Evolutionary conservation across 2,329 filamentous ascomycete genomes (phyloP).

Genomic region (Talaromyces sp.): DNA sequence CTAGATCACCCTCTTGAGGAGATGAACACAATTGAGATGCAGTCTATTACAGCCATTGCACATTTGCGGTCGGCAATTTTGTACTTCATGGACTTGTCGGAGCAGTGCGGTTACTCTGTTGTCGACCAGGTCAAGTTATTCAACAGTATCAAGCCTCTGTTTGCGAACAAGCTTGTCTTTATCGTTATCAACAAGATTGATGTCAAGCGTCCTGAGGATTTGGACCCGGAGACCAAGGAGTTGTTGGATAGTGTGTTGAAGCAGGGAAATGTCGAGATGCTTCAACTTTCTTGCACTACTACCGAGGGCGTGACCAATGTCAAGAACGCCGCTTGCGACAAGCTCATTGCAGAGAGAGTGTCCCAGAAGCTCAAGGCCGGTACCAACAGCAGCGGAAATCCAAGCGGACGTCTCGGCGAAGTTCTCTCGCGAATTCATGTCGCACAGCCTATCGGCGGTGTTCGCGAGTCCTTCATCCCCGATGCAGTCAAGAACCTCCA

Average conservation of each 20-base stretch:
- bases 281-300: constrained; percentile 92
- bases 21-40: constrained; percentile 99
- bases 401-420: constrained; percentile 79
- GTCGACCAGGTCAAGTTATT: constrained; percentile 91
- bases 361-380: constrained; percentile 91
- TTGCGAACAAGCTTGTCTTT: constrained; percentile 96
- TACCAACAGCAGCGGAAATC: constrained; percentile 71
- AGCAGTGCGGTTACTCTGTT: constrained; percentile 94
- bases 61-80: constrained; percentile 92
- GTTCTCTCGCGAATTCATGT: constrained; percentile 95
- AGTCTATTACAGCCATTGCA: constrained; percentile 95
- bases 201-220: constrained; percentile 78
- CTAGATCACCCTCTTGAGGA: constrained; percentile 95
- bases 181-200: constrained; percentile 99
- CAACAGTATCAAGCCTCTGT: constrained; percentile 93
- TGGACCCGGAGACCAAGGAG: constrained; percentile 73
- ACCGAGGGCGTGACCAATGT: constrained; percentile 91
- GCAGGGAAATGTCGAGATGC: constrained; percentile 83
- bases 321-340: constrained; percentile 91
- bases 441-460: constrained; percentile 80
- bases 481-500: constrained; percentile 74
- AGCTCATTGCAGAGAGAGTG: constrained; percentile 86
- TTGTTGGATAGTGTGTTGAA: constrained; percentile 78
- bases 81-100: constrained; percentile 97
- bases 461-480: constrained; percentile 81